These are phyloP conservation scores for Diaporthe caulivora DNA, from an alignment of 2,329 filamentous ascomycete genomes.

Conservation along the genomic window DNA sequence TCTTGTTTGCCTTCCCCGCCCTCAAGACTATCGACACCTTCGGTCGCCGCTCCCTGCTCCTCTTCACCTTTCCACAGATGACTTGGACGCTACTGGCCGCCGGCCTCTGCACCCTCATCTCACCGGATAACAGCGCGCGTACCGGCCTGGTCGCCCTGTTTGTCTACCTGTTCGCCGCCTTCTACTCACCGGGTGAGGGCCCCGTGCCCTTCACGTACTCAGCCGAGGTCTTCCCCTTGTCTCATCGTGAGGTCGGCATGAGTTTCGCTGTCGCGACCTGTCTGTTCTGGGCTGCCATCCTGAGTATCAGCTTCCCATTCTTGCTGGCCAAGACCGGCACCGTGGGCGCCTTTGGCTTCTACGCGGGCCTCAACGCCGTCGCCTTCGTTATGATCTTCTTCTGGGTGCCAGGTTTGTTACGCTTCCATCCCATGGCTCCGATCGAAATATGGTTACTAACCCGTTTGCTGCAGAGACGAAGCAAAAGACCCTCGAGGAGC, in stretches of 20 bases:
- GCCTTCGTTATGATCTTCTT: conserved; percentile 70
- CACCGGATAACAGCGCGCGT: conserved; percentile 40
- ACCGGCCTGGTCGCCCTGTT: conserved; percentile 65
- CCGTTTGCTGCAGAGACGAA: conserved; percentile 59
- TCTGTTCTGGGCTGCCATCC: conserved; percentile 69
- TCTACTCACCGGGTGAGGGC: conserved; percentile 64
- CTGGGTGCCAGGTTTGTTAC: conserved; percentile 55
- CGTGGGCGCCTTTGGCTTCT: conserved; percentile 62
- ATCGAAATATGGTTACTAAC: background rate
- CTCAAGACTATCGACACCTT: conserved; percentile 77
- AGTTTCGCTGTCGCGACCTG: conserved; percentile 77
- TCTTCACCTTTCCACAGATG: conserved; percentile 76
- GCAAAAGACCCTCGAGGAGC: conserved; percentile 62
- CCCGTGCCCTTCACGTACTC: conserved; percentile 78
- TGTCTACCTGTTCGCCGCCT: conserved; percentile 47
- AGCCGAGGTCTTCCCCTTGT: conserved; percentile 78
- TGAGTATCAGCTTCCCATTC: conserved; percentile 72
- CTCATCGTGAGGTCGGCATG: conserved; percentile 80
- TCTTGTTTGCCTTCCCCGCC: conserved; percentile 75
- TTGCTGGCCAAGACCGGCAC: conserved; percentile 62
- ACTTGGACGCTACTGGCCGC: conserved; percentile 69
- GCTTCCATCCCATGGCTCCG: background rate
- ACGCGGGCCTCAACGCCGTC: conserved; percentile 68
- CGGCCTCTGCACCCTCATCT: conserved; percentile 65
- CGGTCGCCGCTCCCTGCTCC: conserved; percentile 70